Percentiles rank a stretch among this genome's conserved stretches.
phyloP scores from a whole-genome alignment of 805 yeast species.

The Zygotorulaspora sp. region DNA sequence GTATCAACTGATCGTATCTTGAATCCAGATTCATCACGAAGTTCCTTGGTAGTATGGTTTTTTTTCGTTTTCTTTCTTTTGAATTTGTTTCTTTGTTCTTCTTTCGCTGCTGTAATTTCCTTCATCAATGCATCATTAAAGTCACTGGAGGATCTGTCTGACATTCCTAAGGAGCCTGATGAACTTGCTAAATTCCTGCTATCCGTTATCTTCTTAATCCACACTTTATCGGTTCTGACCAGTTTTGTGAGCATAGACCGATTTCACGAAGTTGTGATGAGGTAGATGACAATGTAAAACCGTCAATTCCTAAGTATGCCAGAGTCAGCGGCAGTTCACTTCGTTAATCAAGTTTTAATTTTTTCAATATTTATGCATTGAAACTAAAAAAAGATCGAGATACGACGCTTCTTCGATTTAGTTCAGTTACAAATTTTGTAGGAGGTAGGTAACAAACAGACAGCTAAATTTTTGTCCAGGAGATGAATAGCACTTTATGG shows the following conservation, averaged over 20 bases:
- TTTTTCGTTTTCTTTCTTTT: slow-evolving; percentile 14
- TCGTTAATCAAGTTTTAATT: no score
- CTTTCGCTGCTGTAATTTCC: slow-evolving; percentile 12
- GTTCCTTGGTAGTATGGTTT: slow-evolving; percentile 11
- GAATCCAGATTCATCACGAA: slow-evolving; percentile 32
- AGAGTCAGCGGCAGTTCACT: no score
- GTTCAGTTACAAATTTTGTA: no score
- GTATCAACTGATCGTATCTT: slow-evolving; percentile 26
- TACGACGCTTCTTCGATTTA: no score
- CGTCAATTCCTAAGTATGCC: no score
- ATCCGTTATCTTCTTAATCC: not conserved
- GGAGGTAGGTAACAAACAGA: no score
- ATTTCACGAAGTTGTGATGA: no score
- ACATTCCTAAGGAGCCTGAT: slow-evolving; percentile 1
- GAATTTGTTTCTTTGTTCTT: slow-evolving; percentile 9
- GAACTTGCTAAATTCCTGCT: not conserved
- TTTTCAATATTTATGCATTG: no score
- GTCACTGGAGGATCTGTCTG: slow-evolving; percentile 3
- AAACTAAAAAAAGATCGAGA: no score
- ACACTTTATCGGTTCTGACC: not conserved
- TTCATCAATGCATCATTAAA: slow-evolving; percentile 12
- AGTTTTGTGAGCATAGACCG: slow-evolving; percentile 1
- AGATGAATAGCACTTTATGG: no score
- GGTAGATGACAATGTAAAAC: no score
- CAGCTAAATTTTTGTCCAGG: no score